Conservation (phyloP, 345 rosid genomes). For the Diplotaxis tenuifolia region DNA sequence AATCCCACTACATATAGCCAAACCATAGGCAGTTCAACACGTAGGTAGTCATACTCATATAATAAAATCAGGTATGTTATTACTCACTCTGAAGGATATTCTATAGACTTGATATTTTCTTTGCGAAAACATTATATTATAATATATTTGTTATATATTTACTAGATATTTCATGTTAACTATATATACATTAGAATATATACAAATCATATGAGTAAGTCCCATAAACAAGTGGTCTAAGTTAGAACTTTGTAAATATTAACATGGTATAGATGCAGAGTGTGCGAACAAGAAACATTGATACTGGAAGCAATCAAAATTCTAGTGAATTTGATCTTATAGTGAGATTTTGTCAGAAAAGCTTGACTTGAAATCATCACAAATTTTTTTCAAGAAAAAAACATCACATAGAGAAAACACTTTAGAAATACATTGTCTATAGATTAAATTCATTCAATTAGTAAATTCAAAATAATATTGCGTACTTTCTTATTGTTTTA, state of each 20-base stretch:
- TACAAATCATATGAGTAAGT: background rate
- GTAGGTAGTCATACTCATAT: conserved; percentile 27
- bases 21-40: conserved; percentile 25
- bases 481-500: background rate
- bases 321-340: background rate
- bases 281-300: background rate
- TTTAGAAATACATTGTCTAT: background rate
- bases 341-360: background rate
- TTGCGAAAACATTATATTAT: background rate
- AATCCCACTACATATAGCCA: conserved; percentile 12
- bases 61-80: conserved; percentile 2
- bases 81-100: background rate
- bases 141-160: background rate
- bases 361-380: background rate
- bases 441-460: background rate
- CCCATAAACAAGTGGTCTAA: background rate
- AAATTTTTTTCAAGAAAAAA: background rate
- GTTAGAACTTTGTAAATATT: background rate
- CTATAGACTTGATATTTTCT: conserved; percentile 1
- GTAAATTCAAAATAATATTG: background rate
- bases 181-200: too few species aligned
- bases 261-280: background rate
- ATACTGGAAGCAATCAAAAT: background rate
- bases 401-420: background rate
- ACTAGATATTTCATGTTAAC: background rate